Base-by-base conservation (phyloP, 192 early-diverging fungal genomes). In the Podila verticillata region DNA sequence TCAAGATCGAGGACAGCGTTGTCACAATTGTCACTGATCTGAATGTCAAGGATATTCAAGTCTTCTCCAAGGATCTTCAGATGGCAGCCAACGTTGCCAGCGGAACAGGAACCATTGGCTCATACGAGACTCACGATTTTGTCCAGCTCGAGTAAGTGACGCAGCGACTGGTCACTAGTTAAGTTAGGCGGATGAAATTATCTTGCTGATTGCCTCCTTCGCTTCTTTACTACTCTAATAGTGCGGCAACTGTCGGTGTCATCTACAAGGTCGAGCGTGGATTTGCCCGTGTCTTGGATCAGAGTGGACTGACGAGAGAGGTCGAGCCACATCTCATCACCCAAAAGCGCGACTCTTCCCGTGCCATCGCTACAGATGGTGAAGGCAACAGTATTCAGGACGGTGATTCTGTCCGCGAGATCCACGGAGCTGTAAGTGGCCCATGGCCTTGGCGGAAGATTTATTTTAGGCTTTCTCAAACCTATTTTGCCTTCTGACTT, bases 61-160 rank as follows among this genome's bases (percentile, higher is more conserved):
- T 98, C 39, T 94, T 99, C 75, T 85, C 95, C 8, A 95, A 95
- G 68, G 96, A 98, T 82, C 73, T 99, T 66, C 88, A 94, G 47
- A 83, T 90, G 29, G 90, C 93, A 17, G 88, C 87, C 66, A 96
- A 97, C 59, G 85, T 91, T 12, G 88, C 92, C 36, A 85, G 83
- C 57, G 87, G 85, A 17, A 74, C 82, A 61, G 78, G 86, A 5
- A 82, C 84, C 8, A 86, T 89, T 19, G 91, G 92, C 20, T 89
- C 91, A 28, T 94, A 93, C 74, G 96, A 97, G 62, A 87, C 95
- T 24, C 91, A 96, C 58, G 97, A 99, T 68, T 86, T 97, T 32
- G 96, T 98, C 20, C 87, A 92, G 66, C 83, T 97, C 28, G 90
- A 91, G 87, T 91, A 80, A 79, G 87, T 84, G 24, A 66, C 19